These are phyloP conservation scores for Elaeagnus macrophylla DNA, from an alignment of 306 rosid genomes.

Conservation along the genomic window DNA sequence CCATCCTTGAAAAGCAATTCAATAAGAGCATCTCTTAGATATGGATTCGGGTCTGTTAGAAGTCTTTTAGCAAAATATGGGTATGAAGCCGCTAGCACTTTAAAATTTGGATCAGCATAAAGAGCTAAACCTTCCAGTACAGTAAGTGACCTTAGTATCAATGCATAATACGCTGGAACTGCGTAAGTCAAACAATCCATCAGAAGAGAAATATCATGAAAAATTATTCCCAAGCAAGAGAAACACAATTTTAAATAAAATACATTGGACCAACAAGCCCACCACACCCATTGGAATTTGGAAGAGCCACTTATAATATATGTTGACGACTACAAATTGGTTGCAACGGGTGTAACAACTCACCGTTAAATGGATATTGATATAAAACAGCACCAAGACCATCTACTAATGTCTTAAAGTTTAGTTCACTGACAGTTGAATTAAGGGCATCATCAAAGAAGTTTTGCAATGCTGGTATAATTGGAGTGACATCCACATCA, in stretches of 20 bases:
- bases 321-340: background rate
- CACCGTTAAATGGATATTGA: slow-evolving; percentile 87
- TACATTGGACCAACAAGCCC: no score
- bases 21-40: slow-evolving; percentile 89
- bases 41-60: slow-evolving; percentile 92
- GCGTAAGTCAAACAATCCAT: slow-evolving; percentile 28
- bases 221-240: slow-evolving; percentile 3
- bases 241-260: background rate
- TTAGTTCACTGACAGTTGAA: slow-evolving; percentile 83
- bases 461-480: slow-evolving; percentile 73
- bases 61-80: slow-evolving; percentile 97
- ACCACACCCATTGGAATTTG: no score
- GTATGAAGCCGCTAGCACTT: slow-evolving; percentile 95
- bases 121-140: slow-evolving; percentile 93
- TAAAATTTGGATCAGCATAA: slow-evolving; percentile 91
- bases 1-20: slow-evolving; percentile 88
- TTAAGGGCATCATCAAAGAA: slow-evolving; percentile 86
- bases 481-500: slow-evolving; percentile 80
- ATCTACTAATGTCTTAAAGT: slow-evolving; percentile 88
- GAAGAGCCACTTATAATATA: no score
- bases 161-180: slow-evolving; percentile 94
- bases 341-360: slow-evolving; percentile 26
- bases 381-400: slow-evolving; percentile 90
- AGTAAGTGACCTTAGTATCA: slow-evolving; percentile 85
- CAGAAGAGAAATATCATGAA: slow-evolving; percentile 20